These are phyloP conservation scores for Xerocomus spinulosus DNA, from an alignment of 768 basidiomycete genomes.

Conservation along the genomic window DNA sequence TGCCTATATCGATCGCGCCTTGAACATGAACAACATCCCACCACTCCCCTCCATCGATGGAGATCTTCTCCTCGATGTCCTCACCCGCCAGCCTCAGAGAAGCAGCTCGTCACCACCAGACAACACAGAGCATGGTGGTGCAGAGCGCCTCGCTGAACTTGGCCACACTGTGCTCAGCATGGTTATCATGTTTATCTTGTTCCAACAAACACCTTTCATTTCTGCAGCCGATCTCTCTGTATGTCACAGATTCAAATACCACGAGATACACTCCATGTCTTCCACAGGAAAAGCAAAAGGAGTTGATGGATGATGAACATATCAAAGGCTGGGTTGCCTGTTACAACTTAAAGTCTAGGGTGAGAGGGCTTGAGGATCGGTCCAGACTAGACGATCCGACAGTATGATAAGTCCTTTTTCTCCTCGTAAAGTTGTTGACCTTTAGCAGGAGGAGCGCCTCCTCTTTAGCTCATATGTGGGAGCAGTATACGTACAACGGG, in stretches of 20 bases:
- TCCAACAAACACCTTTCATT: conserved; percentile 41
- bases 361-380: conserved; percentile 42
- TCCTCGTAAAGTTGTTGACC: conserved; percentile 2
- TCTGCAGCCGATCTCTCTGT: conserved; percentile 42
- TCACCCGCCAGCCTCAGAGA: conserved; percentile 45
- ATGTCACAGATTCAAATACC: conserved; percentile 14
- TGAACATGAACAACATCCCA: conserved; percentile 34
- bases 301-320: conserved; percentile 35
- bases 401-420: conserved; percentile 19
- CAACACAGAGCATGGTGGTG: conserved; percentile 49
- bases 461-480: conserved; percentile 63
- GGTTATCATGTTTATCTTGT: conserved; percentile 48
- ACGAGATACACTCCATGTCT: background rate
- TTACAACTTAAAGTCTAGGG: conserved; percentile 51
- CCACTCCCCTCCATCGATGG: conserved; percentile 54
- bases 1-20: conserved; percentile 3
- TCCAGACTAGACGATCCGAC: conserved; percentile 35
- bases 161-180: conserved; percentile 52
- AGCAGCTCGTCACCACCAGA: conserved; percentile 29
- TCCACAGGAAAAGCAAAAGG: conserved; percentile 20
- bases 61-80: conserved; percentile 56
- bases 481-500: conserved; percentile 58
- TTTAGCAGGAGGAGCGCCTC: conserved; percentile 46
- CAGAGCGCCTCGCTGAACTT: conserved; percentile 54
- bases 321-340: conserved; percentile 46